phyloP scores from a whole-genome alignment of 2,329 filamentous ascomycete genomes.

The Fusarium sp. region DNA sequence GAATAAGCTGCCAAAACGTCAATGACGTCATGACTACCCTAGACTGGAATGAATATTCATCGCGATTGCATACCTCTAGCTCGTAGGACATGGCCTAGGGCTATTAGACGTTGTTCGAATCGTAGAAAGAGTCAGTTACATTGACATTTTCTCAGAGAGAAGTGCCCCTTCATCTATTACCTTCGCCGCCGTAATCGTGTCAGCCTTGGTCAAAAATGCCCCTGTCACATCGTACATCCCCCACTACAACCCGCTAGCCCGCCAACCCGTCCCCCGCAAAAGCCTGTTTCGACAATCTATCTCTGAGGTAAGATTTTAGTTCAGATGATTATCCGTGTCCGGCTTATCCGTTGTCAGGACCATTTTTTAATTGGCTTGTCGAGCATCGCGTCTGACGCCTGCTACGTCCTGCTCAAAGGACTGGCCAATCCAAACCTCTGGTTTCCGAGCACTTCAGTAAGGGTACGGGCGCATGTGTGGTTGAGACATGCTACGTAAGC shows the following conservation, averaged over 20 bases:
- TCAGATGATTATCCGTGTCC: neutral
- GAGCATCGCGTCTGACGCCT: neutral
- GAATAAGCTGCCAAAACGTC: neutral
- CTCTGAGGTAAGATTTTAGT: constrained; percentile 9
- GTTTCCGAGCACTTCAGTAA: neutral
- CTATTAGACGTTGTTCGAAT: neutral
- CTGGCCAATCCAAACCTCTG: neutral
- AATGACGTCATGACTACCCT: neutral
- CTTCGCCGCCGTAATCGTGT: neutral
- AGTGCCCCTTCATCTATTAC: neutral
- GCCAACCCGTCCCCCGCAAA: neutral
- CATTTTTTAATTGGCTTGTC: neutral
- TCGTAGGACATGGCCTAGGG: neutral
- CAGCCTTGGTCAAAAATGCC: too few relatives aligned
- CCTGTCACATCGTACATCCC: neutral
- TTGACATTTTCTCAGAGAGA: neutral
- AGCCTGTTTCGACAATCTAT: neutral
- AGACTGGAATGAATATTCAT: neutral
- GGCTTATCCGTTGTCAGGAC: neutral
- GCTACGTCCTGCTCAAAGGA: neutral
- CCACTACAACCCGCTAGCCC: neutral
- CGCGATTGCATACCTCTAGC: neutral
- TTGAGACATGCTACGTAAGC: neutral
- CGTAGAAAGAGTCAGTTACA: fast-evolving
- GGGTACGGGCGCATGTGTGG: neutral